A percentile compares a stretch with the other conserved stretches of the same genome.
These are phyloP conservation scores for Coniella lustricola DNA, from an alignment of 2,329 filamentous ascomycete genomes.

Conservation along the genomic window DNA sequence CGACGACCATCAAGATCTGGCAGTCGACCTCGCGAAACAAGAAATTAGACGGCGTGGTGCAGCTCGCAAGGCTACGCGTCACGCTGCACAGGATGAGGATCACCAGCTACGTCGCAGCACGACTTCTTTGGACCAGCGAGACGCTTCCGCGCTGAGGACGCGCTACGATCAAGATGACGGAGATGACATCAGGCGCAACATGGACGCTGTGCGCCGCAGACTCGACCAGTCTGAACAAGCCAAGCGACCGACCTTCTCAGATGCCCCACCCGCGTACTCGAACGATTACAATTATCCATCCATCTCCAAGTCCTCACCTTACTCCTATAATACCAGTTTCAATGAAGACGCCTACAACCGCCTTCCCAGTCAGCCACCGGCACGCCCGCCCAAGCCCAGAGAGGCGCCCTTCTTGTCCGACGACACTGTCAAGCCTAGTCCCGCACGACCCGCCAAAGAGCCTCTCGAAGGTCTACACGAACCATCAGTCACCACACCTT, in stretches of 20 bases:
- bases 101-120: slow-evolving; percentile 46
- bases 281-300: slow-evolving; percentile 41
- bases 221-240: slow-evolving; percentile 33
- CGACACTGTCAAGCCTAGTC: slow-evolving; percentile 22
- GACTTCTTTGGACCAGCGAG: slow-evolving; percentile 38
- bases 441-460: slow-evolving; percentile 33
- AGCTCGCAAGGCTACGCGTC: slow-evolving; percentile 48
- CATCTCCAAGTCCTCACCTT: slow-evolving; percentile 43
- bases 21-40: slow-evolving; percentile 66
- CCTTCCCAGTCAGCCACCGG: slow-evolving; percentile 4
- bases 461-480: neutral
- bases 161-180: slow-evolving; percentile 29
- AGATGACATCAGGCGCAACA: slow-evolving; percentile 40
- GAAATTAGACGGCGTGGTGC: slow-evolving; percentile 65
- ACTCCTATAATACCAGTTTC: slow-evolving; percentile 32
- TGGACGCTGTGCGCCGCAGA: slow-evolving; percentile 44
- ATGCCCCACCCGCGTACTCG: neutral
- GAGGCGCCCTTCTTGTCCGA: slow-evolving; percentile 13
- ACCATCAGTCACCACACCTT: slow-evolving; percentile 8
- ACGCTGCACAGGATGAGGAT: slow-evolving; percentile 50
- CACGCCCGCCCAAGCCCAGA: slow-evolving; percentile 26
- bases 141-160: slow-evolving; percentile 23
- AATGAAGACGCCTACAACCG: neutral
- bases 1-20: slow-evolving; percentile 64
- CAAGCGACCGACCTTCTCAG: slow-evolving; percentile 10